phyloP scores from a whole-genome alignment of 2,329 filamentous ascomycete species.

The Clarireedia hainanense region DNA sequence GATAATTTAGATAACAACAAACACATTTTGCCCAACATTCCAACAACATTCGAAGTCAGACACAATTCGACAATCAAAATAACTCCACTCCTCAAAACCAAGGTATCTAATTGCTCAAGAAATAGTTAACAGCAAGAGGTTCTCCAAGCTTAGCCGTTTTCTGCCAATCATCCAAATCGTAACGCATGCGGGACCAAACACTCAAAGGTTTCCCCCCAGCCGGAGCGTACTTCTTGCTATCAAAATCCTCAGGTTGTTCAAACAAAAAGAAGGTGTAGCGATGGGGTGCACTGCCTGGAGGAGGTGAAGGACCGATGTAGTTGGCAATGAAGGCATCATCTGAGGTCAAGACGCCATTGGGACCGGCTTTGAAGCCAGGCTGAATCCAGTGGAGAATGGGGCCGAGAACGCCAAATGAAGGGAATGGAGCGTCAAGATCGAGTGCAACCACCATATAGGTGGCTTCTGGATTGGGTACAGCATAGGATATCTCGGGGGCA shows the following conservation, averaged over 20 bases:
- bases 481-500: constrained; percentile 16
- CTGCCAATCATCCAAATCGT: constrained; percentile 35
- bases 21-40: no score
- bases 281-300: constrained; percentile 38
- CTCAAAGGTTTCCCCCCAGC: constrained; percentile 31
- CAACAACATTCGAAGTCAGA: no score
- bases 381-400: constrained; percentile 43
- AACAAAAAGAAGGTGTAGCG: constrained; percentile 43
- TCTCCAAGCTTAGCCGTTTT: constrained; percentile 29
- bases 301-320: constrained; percentile 41
- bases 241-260: constrained; percentile 37
- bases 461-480: constrained; percentile 4
- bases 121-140: constrained; percentile 33
- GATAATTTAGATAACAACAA: no score
- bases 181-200: constrained; percentile 34
- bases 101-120: constrained; percentile 25
- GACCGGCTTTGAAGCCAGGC: constrained; percentile 23
- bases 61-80: no score
- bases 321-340: constrained; percentile 28
- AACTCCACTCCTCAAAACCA: neutral
- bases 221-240: constrained; percentile 29
- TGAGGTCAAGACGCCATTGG: neutral
- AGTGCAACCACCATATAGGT: constrained; percentile 36
- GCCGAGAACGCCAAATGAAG: constrained; percentile 33
- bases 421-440: constrained; percentile 41